phyloP scores from a whole-genome alignment of 805 yeast species.

The Pichia membranifaciens region DNA sequence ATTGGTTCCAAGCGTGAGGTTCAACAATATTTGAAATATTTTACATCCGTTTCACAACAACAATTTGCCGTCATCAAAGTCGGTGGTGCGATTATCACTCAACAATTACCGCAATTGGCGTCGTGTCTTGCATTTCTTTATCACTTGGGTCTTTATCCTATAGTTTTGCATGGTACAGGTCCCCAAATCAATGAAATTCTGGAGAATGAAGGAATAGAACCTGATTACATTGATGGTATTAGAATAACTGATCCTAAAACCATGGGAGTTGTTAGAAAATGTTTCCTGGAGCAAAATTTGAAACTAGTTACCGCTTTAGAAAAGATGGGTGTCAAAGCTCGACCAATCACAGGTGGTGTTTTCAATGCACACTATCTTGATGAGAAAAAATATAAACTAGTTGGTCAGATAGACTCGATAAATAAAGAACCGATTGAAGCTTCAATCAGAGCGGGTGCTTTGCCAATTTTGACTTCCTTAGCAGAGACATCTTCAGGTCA shows the following conservation, averaged over 20 bases:
- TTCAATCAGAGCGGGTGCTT: constrained; percentile 90
- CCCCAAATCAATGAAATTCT: constrained; percentile 95
- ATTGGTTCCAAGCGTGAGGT: constrained; percentile 98
- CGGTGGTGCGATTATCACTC: constrained; percentile 98
- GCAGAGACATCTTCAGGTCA: constrained; percentile 98
- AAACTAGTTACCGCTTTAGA: constrained; percentile 93
- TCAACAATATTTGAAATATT: constrained; percentile 93
- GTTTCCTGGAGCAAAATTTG: constrained; percentile 93
- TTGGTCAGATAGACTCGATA: constrained; percentile 83
- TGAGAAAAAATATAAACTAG: constrained; percentile 83
- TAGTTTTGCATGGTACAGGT: constrained; percentile 96
- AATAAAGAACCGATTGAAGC: constrained; percentile 90
- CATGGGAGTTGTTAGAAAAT: constrained; percentile 92
- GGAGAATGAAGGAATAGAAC: constrained; percentile 92
- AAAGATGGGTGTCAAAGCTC: constrained; percentile 93
- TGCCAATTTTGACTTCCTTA: constrained; percentile 91
- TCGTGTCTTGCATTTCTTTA: constrained; percentile 92
- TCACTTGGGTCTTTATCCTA: constrained; percentile 96
- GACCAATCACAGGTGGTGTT: constrained; percentile 98
- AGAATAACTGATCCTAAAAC: constrained; percentile 92
- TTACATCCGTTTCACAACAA: constrained; percentile 92
- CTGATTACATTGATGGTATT: constrained; percentile 93
- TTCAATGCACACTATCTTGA: constrained; percentile 90
- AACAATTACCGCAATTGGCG: constrained; percentile 87
- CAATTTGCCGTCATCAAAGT: constrained; percentile 98